Evolutionary conservation across 2,329 filamentous ascomycete species (phyloP), one percentile per base, ranked within the genome.

Genomic region (Aureobasidium sp.): DNA sequence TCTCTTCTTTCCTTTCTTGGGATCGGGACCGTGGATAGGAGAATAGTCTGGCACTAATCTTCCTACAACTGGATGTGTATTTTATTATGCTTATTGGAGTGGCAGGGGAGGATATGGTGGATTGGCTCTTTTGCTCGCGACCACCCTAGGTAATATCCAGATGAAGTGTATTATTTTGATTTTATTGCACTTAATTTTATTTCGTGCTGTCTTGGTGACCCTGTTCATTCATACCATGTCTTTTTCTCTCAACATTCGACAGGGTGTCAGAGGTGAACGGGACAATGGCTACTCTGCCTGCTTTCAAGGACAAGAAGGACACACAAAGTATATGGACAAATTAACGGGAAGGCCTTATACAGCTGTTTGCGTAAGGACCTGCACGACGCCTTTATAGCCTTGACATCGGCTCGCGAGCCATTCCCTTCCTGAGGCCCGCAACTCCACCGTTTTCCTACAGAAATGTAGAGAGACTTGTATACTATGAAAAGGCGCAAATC

Each of bases 81-180:
- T 55, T 36, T 55, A 55, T 12, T 39, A 39, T 52, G n/a, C 34
- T 25, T 27, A 52, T 3, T 25, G 48, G 48, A 36, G 48, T 11
- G n/a, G 49, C 15, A 42, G 37, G 37, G 11, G 14, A 4, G 37
- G 52, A 25, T 4, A 48, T 20, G 52, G 22, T 44, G 52, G 25
- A 29, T 55, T 42, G n/a, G 9, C 8, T 41, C 6, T 37, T 29
- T 29, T 55, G 15, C 37, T 55, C 4, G 37, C 37, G 17, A 22
- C 25, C 45, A n/a, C n/a, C 15, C 7, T 48, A 29, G 45, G 45
- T 55, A 55, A 55, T 42, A 25, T 42, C 44, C 22, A 34, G 49
- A 55, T 34, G 52, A 55, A 42, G 52, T 55, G 52, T 55, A 55
- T 55, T 55, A 55, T 55, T 55, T 55, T 55, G 52, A 55, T 42